phyloP scores from a whole-genome alignment of 306 rosid species.

The Prunus davidiana region DNA sequence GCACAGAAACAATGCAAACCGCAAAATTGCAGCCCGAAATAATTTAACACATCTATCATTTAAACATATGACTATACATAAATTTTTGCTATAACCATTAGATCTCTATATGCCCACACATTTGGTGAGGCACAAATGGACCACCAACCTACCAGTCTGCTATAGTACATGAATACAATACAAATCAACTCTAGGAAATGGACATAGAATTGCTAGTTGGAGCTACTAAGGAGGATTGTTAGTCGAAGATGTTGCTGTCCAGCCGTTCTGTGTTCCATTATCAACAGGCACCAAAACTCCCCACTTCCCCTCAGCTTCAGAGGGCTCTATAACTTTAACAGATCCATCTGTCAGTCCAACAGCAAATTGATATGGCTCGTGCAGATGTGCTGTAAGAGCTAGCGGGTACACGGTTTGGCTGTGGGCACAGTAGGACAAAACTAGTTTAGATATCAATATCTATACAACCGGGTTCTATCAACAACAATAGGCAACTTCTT shows the following conservation, averaged over 20 bases:
- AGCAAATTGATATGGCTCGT: constrained; percentile 60
- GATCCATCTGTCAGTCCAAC: constrained; percentile 65
- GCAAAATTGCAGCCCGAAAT: neutral
- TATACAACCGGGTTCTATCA: neutral
- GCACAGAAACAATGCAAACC: neutral
- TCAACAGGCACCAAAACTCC: constrained; percentile 48
- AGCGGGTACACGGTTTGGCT: constrained; percentile 53
- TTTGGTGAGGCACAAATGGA: constrained; percentile 1
- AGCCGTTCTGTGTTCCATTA: constrained; percentile 47
- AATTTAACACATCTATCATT: constrained; percentile 3
- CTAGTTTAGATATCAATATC: neutral
- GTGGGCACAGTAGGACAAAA: constrained; percentile 23
- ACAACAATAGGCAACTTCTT: neutral
- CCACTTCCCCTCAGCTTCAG: constrained; percentile 63
- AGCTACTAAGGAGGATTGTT: constrained; percentile 15
- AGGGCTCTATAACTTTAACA: constrained; percentile 65
- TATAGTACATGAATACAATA: constrained; percentile 6
- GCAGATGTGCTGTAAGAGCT: constrained; percentile 58
- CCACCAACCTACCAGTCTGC: constrained; percentile 14
- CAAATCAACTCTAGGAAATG: constrained; percentile 8
- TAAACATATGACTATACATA: constrained; percentile 10
- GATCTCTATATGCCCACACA: constrained; percentile 14
- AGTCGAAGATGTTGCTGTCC: constrained; percentile 17
- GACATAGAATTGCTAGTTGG: neutral
- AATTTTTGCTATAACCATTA: constrained; percentile 11